Percentiles rank a stretch among this genome's conserved stretches.
phyloP scores from a whole-genome alignment of 129 eudicot species.

The Saposhnikovia divaricata region DNA sequence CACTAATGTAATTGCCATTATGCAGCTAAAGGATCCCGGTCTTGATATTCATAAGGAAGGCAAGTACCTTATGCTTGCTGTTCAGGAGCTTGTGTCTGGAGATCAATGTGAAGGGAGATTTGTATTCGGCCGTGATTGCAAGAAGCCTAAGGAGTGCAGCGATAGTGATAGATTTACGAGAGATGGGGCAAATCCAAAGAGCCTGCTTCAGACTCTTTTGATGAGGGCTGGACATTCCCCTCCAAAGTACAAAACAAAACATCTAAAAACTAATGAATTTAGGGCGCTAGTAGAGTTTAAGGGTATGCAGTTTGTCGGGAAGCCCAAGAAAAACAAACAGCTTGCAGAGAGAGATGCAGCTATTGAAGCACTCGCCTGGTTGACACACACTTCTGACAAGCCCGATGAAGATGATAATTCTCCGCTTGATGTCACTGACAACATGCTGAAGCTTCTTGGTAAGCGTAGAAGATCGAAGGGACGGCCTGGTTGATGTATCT shows the following conservation, averaged over 20 bases:
- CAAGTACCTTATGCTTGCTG: conserved; percentile 88
- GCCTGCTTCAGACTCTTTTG: conserved; percentile 79
- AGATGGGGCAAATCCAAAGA: conserved; percentile 92
- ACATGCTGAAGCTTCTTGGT: conserved; percentile 84
- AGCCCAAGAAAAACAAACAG: conserved; percentile 74
- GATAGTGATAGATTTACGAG: conserved; percentile 58
- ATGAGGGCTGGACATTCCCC: conserved; percentile 98
- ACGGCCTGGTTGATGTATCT: conserved; percentile 9
- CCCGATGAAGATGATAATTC: conserved; percentile 44
- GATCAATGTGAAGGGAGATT: conserved; percentile 94
- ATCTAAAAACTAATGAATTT: conserved; percentile 87
- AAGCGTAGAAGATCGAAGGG: conserved; percentile 56
- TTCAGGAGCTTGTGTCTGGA: conserved; percentile 82
- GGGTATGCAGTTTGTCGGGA: conserved; percentile 98
- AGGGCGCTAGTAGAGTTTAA: conserved; percentile 91
- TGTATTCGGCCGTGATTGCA: conserved; percentile 85
- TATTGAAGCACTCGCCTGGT: conserved; percentile 84
- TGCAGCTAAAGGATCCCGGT: conserved; percentile 81
- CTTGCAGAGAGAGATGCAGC: conserved; percentile 97
- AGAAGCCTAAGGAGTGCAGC: conserved; percentile 35
- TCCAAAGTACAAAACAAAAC: conserved; percentile 93
- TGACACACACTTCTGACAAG: conserved; percentile 72
- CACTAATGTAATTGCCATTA: background rate
- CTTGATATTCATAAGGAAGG: conserved; percentile 82
- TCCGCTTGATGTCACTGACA: conserved; percentile 71